Evolutionary conservation across 305 asterid species (phyloP), one percentile per base, ranked within the genome.

Genomic region (Rubia peregrina): DNA sequence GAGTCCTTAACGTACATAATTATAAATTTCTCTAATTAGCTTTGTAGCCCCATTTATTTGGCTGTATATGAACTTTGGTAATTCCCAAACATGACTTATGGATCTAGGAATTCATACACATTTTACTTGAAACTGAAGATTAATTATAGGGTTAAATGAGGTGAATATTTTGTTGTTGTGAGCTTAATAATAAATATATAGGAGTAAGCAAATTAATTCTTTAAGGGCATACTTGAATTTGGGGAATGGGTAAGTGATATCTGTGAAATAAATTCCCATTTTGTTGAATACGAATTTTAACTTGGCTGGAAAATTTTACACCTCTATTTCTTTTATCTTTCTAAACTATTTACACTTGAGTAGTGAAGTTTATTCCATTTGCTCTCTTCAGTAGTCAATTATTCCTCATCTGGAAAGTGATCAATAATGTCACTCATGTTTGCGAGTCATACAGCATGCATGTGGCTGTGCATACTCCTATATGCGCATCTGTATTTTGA

Each of bases 71-170:
- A 30, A 33, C 69, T 61, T 12, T 71, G 26, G 21, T 21, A 21
- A 4, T 57, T 70, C 43, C 36, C 41, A 1, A 5, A 26, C 61
- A 44, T 49, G n/a, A 22, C 62, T 9, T 33, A 13, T 71, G 51
- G 51, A 33, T n/a, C 30, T 42, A 26, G 68, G 44, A 26, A 17
- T 57, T 71, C n/a, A 26, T 71, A 38, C 4, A 9, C 48, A 21
- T 6, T 30, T 17, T 51, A 51, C 71, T 24, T 49, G 71, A 51
- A 51, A 9, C 71, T 49, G 71, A 49, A 21, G 24, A 67, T 14
- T 44, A 12, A 19, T n/a, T 33, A 12, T 30, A 43, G 36, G 55
- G 9, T 67, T 9, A 21, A 9, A 22, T 22, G 42, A 30, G 44
- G 13, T 24, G 21, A n/a, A 26, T 13, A 2, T 67, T 67, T 7